These are phyloP conservation scores for Colletotrichum horii DNA, from an alignment of 2,329 filamentous ascomycete genomes.

Conservation along the genomic window DNA sequence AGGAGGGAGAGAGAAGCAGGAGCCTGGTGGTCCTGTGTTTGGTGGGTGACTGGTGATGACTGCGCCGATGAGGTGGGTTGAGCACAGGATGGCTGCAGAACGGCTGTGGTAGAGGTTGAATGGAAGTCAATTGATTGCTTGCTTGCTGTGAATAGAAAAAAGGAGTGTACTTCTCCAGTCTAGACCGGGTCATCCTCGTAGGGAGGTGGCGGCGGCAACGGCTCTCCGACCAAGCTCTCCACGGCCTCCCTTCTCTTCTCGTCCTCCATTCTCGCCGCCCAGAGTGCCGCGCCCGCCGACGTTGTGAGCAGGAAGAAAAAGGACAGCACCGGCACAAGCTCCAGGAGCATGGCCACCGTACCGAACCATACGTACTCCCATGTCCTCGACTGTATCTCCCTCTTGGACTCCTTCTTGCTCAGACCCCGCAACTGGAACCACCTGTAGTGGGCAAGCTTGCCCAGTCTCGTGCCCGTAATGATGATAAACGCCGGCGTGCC, in stretches of 20 bases:
- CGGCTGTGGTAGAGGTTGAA: not conserved
- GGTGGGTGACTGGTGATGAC: not conserved
- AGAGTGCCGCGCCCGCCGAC: slow-evolving; percentile 83
- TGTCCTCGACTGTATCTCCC: slow-evolving; percentile 68
- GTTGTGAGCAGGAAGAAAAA: slow-evolving; percentile 94
- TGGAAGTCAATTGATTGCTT: not conserved
- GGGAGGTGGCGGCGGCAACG: slow-evolving; percentile 37
- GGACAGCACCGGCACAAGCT: slow-evolving; percentile 88
- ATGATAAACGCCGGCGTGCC: slow-evolving; percentile 87
- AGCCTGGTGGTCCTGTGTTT: not conserved
- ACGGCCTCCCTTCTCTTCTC: slow-evolving; percentile 39
- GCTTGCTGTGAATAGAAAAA: not conserved
- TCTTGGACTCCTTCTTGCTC: slow-evolving; percentile 74
- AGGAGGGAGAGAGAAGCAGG: not conserved
- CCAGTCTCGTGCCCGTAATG: slow-evolving; percentile 84
- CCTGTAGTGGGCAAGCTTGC: slow-evolving; percentile 88
- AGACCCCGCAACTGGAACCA: slow-evolving; percentile 85
- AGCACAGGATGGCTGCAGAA: not conserved
- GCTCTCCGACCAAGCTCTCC: slow-evolving; percentile 24
- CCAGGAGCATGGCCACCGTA: slow-evolving; percentile 79
- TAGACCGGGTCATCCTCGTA: slow-evolving; percentile 43
- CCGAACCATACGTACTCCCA: slow-evolving; percentile 97
- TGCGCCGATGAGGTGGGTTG: not conserved
- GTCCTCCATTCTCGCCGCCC: slow-evolving; percentile 80
- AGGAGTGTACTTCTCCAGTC: not conserved